These are phyloP conservation scores for Scytalidium sp. DNA, from an alignment of 2,329 filamentous ascomycete genomes.

Conservation along the genomic window DNA sequence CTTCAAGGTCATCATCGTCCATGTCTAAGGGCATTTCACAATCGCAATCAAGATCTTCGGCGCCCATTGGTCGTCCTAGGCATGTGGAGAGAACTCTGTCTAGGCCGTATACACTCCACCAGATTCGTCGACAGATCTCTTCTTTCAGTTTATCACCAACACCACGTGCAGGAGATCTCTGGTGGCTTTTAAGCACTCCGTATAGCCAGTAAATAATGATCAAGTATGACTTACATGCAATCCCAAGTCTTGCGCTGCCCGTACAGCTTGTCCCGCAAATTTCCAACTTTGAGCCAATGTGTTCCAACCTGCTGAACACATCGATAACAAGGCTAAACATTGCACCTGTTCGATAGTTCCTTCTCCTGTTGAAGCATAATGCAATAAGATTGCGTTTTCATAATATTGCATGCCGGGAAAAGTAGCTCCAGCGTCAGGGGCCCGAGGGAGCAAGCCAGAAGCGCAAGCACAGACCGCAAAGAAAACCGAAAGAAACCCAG, in stretches of 20 bases:
- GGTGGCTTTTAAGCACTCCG: constrained; percentile 14
- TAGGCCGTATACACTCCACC: constrained; percentile 28
- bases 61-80: constrained; percentile 24
- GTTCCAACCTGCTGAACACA: constrained; percentile 30
- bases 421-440: constrained; percentile 2
- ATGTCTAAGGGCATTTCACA: constrained; percentile 25
- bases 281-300: constrained; percentile 27
- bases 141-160: constrained; percentile 1
- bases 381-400: constrained; percentile 21
- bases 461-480: constrained; percentile 28
- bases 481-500: constrained; percentile 25
- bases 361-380: constrained; percentile 23
- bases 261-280: constrained; percentile 25
- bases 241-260: constrained; percentile 25
- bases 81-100: constrained; percentile 24
- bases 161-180: constrained; percentile 3
- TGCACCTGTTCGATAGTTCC: constrained; percentile 25
- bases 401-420: constrained; percentile 22
- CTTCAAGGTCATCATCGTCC: constrained; percentile 23
- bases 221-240: constrained; percentile 17
- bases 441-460: constrained; percentile 20
- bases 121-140: constrained; percentile 21
- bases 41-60: constrained; percentile 25
- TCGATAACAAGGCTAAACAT: constrained; percentile 25
- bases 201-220: background rate